Evolutionary conservation across 371 early-diverging fungal species (phyloP).

Genomic region (Paraphysoderma sedebokerense): DNA sequence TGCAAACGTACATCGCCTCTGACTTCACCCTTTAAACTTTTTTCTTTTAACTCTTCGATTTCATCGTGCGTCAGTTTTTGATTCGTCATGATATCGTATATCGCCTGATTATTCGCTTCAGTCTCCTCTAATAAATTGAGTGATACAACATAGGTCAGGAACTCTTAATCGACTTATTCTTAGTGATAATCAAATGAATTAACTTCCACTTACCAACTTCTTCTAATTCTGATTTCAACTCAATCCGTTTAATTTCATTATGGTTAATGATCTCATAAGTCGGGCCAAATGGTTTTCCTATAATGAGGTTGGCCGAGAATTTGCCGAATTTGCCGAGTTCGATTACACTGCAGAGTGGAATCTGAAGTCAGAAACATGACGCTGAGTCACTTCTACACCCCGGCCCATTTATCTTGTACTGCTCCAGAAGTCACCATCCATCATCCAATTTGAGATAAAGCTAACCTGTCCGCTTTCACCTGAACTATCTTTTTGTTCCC

Average conservation of each 20-base stretch:
- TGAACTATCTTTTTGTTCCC: conserved; percentile 15
- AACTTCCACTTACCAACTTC: conserved; percentile 18
- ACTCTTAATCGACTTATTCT: not conserved
- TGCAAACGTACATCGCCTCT: conserved; percentile 21
- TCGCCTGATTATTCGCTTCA: conserved; percentile 65
- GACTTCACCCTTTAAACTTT: conserved; percentile 49
- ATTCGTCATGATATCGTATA: conserved; percentile 45
- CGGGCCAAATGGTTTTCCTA: conserved; percentile 65
- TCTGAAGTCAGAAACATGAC: too few species aligned
- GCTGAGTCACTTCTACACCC: too few species aligned
- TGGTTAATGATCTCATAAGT: conserved; percentile 62
- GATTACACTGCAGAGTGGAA: conserved; percentile 22
- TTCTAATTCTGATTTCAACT: conserved; percentile 15
- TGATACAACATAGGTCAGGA: conserved; percentile 7
- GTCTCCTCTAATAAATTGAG: conserved; percentile 51
- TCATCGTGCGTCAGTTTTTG: conserved; percentile 72
- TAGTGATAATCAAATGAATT: not conserved
- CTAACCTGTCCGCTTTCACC: conserved; percentile 4
- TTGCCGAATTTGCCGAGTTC: conserved; percentile 85
- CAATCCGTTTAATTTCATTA: conserved; percentile 14
- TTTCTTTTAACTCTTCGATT: conserved; percentile 61
- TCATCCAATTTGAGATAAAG: not conserved
- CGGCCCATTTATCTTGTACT: too few species aligned
- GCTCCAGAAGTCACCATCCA: not conserved
- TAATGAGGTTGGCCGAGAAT: conserved; percentile 53